These are phyloP conservation scores for Boletus barrowsii DNA, from an alignment of 768 basidiomycete species.

Conservation along the genomic window DNA sequence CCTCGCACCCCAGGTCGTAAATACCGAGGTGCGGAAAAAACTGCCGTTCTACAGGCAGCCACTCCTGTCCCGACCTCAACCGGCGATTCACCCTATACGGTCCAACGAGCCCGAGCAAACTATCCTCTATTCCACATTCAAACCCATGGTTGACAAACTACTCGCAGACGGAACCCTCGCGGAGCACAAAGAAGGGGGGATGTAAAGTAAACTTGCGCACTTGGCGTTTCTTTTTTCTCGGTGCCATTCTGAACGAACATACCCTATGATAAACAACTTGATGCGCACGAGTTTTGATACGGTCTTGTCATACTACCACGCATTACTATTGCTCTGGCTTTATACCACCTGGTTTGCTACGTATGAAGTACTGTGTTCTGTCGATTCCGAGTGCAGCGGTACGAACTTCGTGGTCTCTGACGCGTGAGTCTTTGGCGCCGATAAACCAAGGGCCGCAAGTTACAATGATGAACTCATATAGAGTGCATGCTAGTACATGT, in stretches of 20 bases:
- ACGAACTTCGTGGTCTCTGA: too few relatives aligned
- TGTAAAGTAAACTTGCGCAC: background rate
- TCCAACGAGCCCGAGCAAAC: constrained; percentile 10
- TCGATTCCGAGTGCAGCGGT: background rate
- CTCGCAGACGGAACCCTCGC: constrained; percentile 17
- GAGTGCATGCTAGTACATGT: constrained; percentile 1
- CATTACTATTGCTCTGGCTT: background rate
- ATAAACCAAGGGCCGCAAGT: too few relatives aligned
- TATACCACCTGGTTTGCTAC: background rate
- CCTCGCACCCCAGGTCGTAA: background rate
- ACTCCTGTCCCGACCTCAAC: constrained; percentile 25
- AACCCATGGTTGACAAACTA: constrained; percentile 22
- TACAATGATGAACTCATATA: background rate
- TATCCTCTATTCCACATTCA: constrained; percentile 23
- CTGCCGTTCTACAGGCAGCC: background rate
- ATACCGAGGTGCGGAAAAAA: constrained; percentile 15
- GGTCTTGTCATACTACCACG: background rate
- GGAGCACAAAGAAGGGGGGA: background rate
- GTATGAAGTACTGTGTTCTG: background rate
- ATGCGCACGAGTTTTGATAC: background rate
- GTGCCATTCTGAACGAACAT: background rate
- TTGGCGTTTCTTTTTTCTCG: background rate
- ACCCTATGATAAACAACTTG: background rate
- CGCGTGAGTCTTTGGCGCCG: too few relatives aligned
- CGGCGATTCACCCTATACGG: constrained; percentile 6